Percentiles rank a stretch among this genome's conserved stretches.
phyloP scores from a whole-genome alignment of 2,329 filamentous ascomycete species.

The Fusarium sp. region DNA sequence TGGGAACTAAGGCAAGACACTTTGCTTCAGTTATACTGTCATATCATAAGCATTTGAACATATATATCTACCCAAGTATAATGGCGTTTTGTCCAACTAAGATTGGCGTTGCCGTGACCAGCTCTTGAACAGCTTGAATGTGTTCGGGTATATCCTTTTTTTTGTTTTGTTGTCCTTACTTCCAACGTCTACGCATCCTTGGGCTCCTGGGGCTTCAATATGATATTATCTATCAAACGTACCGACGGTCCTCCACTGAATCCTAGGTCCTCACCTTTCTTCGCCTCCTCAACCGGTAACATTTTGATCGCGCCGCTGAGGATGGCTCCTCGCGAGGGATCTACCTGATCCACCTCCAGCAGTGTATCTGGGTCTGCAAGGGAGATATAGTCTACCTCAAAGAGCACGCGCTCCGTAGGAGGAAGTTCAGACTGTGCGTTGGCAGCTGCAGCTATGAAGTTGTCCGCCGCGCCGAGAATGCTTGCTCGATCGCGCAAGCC shows the following conservation, averaged over 20 bases:
- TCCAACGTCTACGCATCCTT: constrained; percentile 25
- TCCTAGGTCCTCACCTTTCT: constrained; percentile 81
- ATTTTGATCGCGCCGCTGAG: constrained; percentile 94
- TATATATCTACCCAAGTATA: constrained; percentile 19
- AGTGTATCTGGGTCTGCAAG: constrained; percentile 88
- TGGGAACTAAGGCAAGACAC: background rate
- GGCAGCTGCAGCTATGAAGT: constrained; percentile 69
- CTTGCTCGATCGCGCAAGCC: constrained; percentile 69
- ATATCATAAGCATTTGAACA: constrained; percentile 22
- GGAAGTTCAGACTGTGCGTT: constrained; percentile 74
- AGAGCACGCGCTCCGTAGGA: constrained; percentile 75
- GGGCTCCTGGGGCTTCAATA: constrained; percentile 66
- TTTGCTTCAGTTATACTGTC: background rate
- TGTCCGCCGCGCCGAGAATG: constrained; percentile 80
- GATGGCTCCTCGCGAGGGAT: constrained; percentile 80
- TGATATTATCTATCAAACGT: constrained; percentile 93
- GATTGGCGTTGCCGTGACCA: constrained; percentile 6
- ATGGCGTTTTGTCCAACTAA: constrained; percentile 2
- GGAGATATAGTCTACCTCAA: constrained; percentile 93
- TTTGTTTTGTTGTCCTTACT: constrained; percentile 7
- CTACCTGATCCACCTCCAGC: constrained; percentile 81
- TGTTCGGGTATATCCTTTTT: constrained; percentile 39
- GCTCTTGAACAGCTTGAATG: constrained; percentile 28
- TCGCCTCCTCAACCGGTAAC: constrained; percentile 81
- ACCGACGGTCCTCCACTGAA: constrained; percentile 81